Evolutionary conservation across 495 filamentous ascomycete genomes (phyloP).

Genomic region (Hypoxylon perforatum): DNA sequence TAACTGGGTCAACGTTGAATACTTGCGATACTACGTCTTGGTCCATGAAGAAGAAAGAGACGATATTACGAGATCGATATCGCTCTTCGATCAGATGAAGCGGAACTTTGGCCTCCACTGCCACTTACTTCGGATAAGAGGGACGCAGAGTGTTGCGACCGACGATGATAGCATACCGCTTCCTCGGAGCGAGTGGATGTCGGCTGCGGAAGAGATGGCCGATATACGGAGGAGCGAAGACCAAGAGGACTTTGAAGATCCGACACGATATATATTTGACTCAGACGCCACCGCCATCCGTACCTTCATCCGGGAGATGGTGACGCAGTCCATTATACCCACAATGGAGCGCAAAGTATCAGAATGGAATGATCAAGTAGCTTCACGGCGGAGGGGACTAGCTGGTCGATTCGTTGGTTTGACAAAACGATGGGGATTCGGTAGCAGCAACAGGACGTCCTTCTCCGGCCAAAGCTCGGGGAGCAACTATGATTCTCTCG

Average conservation of each 20-base stretch:
- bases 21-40: constrained; percentile 93
- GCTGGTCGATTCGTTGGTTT: constrained; percentile 91
- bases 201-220: constrained; percentile 84
- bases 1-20: constrained; percentile 86
- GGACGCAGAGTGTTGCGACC: constrained; percentile 83
- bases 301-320: constrained; percentile 90
- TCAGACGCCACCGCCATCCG: constrained; percentile 88
- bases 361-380: constrained; percentile 97
- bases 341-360: constrained; percentile 93
- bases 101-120: constrained; percentile 95
- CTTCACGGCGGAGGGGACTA: constrained; percentile 86
- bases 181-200: constrained; percentile 86
- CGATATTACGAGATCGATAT: constrained; percentile 87
- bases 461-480: constrained; percentile 51
- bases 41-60: constrained; percentile 97
- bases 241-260: constrained; percentile 73
- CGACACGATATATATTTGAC: constrained; percentile 84
- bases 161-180: constrained; percentile 91
- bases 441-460: constrained; percentile 60
- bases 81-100: constrained; percentile 97
- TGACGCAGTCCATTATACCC: constrained; percentile 89
- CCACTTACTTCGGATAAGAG: constrained; percentile 86
- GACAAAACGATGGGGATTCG: constrained; percentile 88
- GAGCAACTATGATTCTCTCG: constrained; percentile 83
- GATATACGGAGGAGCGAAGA: constrained; percentile 70